phyloP scores from a whole-genome alignment of 2,329 filamentous ascomycete genomes.

The Annulohypoxylon truncatum region DNA sequence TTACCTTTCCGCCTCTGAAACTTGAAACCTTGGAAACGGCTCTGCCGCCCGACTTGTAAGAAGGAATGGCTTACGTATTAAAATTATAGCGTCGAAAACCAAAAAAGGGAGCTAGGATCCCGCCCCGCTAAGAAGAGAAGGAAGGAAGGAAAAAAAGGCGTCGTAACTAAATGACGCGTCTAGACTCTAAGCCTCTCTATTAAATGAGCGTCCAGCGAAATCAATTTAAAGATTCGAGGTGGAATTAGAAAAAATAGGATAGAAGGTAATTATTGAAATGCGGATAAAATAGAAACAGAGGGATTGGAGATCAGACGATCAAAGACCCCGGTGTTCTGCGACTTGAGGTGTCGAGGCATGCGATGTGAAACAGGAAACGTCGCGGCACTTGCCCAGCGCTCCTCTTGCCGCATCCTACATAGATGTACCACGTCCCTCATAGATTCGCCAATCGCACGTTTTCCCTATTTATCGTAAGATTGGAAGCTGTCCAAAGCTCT shows the following conservation, averaged over 20 bases:
- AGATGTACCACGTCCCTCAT: slow-evolving; percentile 6
- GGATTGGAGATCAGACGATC: slow-evolving; percentile 8
- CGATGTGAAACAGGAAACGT: slow-evolving; percentile 15
- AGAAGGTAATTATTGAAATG: not conserved
- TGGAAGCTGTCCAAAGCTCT: not conserved
- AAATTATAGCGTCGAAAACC: slow-evolving; percentile 6
- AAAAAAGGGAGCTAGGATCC: slow-evolving; percentile 16
- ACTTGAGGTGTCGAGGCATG: slow-evolving; percentile 11
- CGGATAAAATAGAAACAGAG: slow-evolving; percentile 2
- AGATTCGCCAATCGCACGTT: slow-evolving; percentile 5
- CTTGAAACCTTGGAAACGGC: slow-evolving; percentile 6
- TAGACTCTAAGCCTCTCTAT: too few relatives aligned
- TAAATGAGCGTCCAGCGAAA: not conserved
- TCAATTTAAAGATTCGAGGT: not conserved
- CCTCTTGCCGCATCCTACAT: slow-evolving; percentile 7
- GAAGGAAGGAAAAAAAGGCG: not conserved
- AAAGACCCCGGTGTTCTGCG: slow-evolving; percentile 1
- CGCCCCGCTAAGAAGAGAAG: slow-evolving; percentile 24
- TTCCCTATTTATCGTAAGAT: slow-evolving; percentile 21
- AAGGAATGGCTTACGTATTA: not conserved
- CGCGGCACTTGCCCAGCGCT: slow-evolving; percentile 18
- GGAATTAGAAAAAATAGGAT: slow-evolving; percentile 11
- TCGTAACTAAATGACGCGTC: slow-evolving; percentile 6
- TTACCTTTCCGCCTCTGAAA: not conserved
- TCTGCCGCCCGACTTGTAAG: slow-evolving; percentile 3